Conservation (phyloP, 352 stramenopile genomes). For the Phytophthora lateralis region DNA sequence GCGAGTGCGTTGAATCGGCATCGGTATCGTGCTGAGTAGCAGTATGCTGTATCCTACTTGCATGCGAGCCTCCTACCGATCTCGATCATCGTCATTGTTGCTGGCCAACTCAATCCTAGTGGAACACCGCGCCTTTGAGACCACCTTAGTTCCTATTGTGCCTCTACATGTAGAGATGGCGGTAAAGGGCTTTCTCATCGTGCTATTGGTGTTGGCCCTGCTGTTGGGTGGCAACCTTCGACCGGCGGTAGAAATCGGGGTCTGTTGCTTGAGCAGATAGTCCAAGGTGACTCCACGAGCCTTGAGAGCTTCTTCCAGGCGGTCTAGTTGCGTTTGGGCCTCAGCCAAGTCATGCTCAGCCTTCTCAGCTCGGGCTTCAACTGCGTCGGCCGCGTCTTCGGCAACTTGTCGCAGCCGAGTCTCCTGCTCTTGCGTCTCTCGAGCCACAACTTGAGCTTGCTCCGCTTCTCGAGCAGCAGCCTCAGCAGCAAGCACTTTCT, state of each 20-base stretch:
- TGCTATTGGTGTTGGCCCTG: slow-evolving; percentile 4
- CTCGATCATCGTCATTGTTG: slow-evolving; percentile 41
- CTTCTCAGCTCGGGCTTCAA: slow-evolving; percentile 49
- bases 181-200: slow-evolving; percentile 5
- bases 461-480: slow-evolving; percentile 38
- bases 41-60: not conserved
- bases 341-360: slow-evolving; percentile 36
- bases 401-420: slow-evolving; percentile 47
- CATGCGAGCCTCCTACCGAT: slow-evolving; percentile 18
- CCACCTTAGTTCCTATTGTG: not conserved
- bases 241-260: slow-evolving; percentile 12
- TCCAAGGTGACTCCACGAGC: slow-evolving; percentile 72
- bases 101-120: slow-evolving; percentile 6
- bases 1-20: slow-evolving; percentile 4
- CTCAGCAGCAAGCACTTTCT: slow-evolving; percentile 35
- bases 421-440: slow-evolving; percentile 47
- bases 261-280: slow-evolving; percentile 55
- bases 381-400: slow-evolving; percentile 51
- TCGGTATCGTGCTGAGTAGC: not conserved
- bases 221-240: not conserved
- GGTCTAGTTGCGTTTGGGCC: slow-evolving; percentile 34
- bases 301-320: slow-evolving; percentile 54
- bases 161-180: not conserved
- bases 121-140: not conserved
- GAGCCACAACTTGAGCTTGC: slow-evolving; percentile 29